Base-by-base conservation (phyloP, 352 stramenopile species). In the Phytophthora meadii region DNA sequence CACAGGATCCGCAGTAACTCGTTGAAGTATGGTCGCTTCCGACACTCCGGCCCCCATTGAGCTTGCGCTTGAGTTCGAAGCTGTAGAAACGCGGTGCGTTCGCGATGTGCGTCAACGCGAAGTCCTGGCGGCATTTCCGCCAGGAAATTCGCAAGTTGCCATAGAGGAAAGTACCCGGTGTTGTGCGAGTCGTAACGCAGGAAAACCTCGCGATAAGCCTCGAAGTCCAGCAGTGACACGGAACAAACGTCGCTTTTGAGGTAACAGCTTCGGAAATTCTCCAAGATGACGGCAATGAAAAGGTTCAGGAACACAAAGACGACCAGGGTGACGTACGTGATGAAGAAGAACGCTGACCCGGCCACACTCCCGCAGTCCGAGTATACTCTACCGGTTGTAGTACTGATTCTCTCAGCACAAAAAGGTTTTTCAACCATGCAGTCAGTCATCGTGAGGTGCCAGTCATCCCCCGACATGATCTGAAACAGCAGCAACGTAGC, bases 241-340 rank as follows among this genome's bases (percentile, higher is more conserved):
- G 82, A 72, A 47, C 81, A 92, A 30, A 93, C 81, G 52, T 92
- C 82, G 30, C 70, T 82, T 32, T 93, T 87, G 5, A 93, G 58
- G 68, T 93, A 93, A 61, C 85, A 93, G 42, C 72, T 88, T 2
- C 82, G 77, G 53, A 94, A 94, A 68, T 94, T 94, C 41, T 94
- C 85, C 19, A 94, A 72, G 37, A 94, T 87, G 46, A 94, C 85
- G 0, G 85, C 84, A 52, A 94, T 90, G 61, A 94, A 92, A 9
- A 94, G 67, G 57, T 94, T 94, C 17, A 94, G 75, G 47, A 94
- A 89, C 32, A 94, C 81, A 51, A 92, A 94, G 4, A 94, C 85
- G 6, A 94, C 84, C 17, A 89, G 61, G 22, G 76, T 89, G 25
- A 93, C 84, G 59, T 89, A 93, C 32, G 72, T 88, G 39, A 84